A percentile compares a stretch with the other conserved stretches of the same genome.
phyloP scores from a whole-genome alignment of 164 flowering plant genomes.

The Tetrastigma voinierianum region DNA sequence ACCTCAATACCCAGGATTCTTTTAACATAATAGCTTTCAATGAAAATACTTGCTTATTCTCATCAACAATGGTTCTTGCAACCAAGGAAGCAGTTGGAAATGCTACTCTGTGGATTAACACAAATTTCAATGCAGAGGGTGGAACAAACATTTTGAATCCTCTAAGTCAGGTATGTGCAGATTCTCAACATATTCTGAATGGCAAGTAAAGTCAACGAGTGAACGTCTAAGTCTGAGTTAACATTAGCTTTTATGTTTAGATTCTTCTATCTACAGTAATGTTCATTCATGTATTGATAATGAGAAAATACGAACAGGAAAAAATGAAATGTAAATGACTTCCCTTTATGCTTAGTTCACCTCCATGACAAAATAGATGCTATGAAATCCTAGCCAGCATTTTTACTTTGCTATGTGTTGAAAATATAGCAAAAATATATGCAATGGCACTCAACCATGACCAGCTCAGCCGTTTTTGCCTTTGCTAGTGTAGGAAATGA shows the following conservation, averaged over 20 bases:
- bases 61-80: slow-evolving; percentile 65
- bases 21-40: slow-evolving; percentile 82
- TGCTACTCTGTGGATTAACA: slow-evolving; percentile 64
- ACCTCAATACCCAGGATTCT: slow-evolving; percentile 55
- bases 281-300: not conserved
- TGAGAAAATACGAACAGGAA: not conserved
- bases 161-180: slow-evolving; percentile 54
- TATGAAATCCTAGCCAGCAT: not conserved
- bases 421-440: too few species aligned
- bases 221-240: not conserved
- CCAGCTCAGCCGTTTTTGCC: not conserved
- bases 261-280: too few species aligned
- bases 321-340: not conserved
- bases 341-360: not conserved
- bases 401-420: too few species aligned
- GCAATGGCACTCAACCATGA: not conserved
- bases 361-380: not conserved
- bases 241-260: not conserved
- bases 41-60: slow-evolving; percentile 48
- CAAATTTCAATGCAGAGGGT: slow-evolving; percentile 55
- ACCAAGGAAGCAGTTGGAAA: slow-evolving; percentile 45
- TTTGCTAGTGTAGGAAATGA: not conserved
- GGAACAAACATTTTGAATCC: slow-evolving; percentile 75
- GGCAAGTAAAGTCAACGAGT: not conserved
- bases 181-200: not conserved